These are phyloP conservation scores for Mycena chlorophos DNA, from an alignment of 768 basidiomycete species.

Conservation along the genomic window DNA sequence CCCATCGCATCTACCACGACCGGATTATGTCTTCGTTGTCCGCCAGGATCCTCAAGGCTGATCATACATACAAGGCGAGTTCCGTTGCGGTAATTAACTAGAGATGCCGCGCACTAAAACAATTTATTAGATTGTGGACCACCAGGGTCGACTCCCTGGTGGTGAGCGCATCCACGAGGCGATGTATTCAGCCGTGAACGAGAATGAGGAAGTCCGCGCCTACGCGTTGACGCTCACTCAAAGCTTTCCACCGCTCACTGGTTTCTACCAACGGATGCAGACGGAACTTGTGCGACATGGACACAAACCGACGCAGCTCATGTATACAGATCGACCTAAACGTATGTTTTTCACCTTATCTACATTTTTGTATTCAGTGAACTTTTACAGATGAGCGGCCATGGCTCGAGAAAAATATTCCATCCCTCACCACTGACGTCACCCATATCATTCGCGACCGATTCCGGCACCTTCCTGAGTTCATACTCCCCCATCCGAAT, in stretches of 20 bases:
- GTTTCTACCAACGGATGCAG: not conserved
- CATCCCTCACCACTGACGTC: not conserved
- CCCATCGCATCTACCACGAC: conserved; percentile 7
- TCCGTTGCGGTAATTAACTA: not conserved
- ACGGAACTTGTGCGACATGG: not conserved
- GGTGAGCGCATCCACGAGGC: not conserved
- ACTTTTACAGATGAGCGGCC: not conserved
- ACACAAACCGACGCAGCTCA: not conserved
- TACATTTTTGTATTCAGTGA: not conserved
- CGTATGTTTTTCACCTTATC: not conserved
- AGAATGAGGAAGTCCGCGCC: not conserved
- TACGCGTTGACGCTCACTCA: not conserved
- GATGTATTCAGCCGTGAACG: not conserved
- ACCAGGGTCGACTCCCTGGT: not conserved
- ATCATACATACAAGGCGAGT: conserved; percentile 13
- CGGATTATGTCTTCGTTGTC: conserved; percentile 7
- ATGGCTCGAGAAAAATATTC: not conserved
- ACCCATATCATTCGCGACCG: not conserved
- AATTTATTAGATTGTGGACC: not conserved
- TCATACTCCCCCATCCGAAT: not conserved
- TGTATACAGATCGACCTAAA: not conserved
- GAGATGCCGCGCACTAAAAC: not conserved
- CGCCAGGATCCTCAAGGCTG: not conserved
- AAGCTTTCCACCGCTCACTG: not conserved
- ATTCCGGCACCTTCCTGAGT: not conserved